phyloP scores from a whole-genome alignment of 257 asterid genomes.

The Sherardia arvensis region DNA sequence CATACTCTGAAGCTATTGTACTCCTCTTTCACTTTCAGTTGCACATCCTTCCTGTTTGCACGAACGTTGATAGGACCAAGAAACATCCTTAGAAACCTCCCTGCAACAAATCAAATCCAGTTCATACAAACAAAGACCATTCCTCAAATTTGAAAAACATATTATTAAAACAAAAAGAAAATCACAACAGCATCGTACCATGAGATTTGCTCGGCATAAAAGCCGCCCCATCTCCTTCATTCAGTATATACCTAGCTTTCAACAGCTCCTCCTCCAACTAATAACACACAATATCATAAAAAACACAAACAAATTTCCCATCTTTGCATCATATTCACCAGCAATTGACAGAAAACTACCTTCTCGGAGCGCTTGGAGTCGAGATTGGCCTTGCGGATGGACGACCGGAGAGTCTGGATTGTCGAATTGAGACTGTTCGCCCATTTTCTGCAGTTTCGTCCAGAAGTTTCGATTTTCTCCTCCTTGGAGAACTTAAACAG shows the following conservation, averaged over 20 bases:
- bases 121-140: neutral
- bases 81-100: slow-evolving; percentile 89
- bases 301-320: slow-evolving; percentile 1
- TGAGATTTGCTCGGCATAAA: slow-evolving; percentile 87
- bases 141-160: neutral
- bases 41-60: slow-evolving; percentile 90
- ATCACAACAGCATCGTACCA: slow-evolving; percentile 27
- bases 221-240: slow-evolving; percentile 95
- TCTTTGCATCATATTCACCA: neutral
- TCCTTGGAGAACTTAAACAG: no score
- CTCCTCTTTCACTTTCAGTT: slow-evolving; percentile 91
- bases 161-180: neutral
- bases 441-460: no score
- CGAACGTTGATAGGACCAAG: slow-evolving; percentile 94
- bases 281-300: neutral
- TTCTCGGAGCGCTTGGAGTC: slow-evolving; percentile 38
- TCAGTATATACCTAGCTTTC: slow-evolving; percentile 64
- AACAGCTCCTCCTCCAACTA: slow-evolving; percentile 79
- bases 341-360: slow-evolving; percentile 19
- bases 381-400: slow-evolving; percentile 33
- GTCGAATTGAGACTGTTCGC: slow-evolving; percentile 57
- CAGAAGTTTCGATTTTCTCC: no score
- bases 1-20: slow-evolving; percentile 91
- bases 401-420: slow-evolving; percentile 51
- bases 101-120: slow-evolving; percentile 24